These are phyloP conservation scores for Cochlearia excelsa DNA, from an alignment of 345 rosid species.

Conservation along the genomic window DNA sequence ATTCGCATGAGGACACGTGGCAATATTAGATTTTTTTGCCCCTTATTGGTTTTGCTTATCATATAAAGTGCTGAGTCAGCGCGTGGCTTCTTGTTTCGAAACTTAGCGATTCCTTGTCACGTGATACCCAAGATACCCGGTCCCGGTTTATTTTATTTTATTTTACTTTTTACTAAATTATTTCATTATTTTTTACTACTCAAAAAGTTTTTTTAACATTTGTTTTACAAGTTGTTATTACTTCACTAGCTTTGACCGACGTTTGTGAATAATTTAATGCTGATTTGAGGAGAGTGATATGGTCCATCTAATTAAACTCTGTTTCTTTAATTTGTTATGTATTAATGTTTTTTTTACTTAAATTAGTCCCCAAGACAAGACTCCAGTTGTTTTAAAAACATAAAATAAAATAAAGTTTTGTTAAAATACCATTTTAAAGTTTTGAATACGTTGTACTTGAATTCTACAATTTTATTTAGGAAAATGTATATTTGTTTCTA, in stretches of 20 bases:
- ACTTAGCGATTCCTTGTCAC: slow-evolving; percentile 46
- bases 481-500: too few relatives aligned
- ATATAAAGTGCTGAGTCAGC: slow-evolving; percentile 46
- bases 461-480: too few relatives aligned
- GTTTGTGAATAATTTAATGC: slow-evolving; percentile 16
- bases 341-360: not conserved
- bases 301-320: not conserved
- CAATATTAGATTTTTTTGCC: not conserved
- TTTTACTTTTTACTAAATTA: slow-evolving; percentile 28
- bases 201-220: too few relatives aligned
- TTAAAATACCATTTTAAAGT: too few relatives aligned
- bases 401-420: too few relatives aligned
- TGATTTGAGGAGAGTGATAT: slow-evolving; percentile 17
- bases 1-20: slow-evolving; percentile 44
- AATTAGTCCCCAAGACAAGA: too few relatives aligned
- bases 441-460: too few relatives aligned
- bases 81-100: slow-evolving; percentile 37
- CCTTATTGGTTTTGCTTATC: slow-evolving; percentile 12
- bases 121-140: slow-evolving; percentile 91
- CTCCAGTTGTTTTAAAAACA: too few relatives aligned
- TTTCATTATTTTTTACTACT: too few relatives aligned
- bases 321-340: slow-evolving; percentile 19
- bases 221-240: not conserved
- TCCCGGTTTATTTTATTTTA: slow-evolving; percentile 21
- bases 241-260: slow-evolving; percentile 33